Percentiles rank a stretch among this genome's conserved stretches.
Conservation (phyloP, 2,329 filamentous ascomycete species). For the Phaeophleospora eucalypticola region DNA sequence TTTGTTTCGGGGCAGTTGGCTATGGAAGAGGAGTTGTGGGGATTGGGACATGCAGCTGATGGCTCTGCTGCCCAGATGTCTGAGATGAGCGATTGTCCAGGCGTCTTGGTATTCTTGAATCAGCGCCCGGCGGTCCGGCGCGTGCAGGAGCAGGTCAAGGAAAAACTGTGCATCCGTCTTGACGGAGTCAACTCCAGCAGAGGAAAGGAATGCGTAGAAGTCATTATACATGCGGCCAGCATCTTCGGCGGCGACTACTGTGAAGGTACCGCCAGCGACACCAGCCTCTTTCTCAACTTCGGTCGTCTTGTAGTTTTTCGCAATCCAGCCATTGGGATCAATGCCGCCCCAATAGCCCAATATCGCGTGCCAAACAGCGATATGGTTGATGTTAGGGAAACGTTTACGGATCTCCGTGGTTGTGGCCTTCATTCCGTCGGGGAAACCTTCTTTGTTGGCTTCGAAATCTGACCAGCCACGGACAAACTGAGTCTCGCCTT, state of each 20-base stretch:
- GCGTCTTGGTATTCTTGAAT: conserved; percentile 76
- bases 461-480: conserved; percentile 76
- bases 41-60: conserved; percentile 95
- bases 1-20: conserved; percentile 71
- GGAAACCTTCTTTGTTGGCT: conserved; percentile 74
- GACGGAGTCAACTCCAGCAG: conserved; percentile 74
- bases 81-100: conserved; percentile 74
- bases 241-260: conserved; percentile 70
- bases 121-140: conserved; percentile 66
- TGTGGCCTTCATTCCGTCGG: conserved; percentile 69
- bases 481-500: conserved; percentile 50
- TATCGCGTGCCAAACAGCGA: conserved; percentile 93
- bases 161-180: conserved; percentile 94
- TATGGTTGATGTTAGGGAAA: conserved; percentile 70
- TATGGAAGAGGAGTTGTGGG: conserved; percentile 80
- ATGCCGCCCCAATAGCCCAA: conserved; percentile 89
- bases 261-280: conserved; percentile 62
- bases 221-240: conserved; percentile 77
- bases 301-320: conserved; percentile 71
- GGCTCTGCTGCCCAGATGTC: conserved; percentile 70
- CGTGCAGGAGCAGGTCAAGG: conserved; percentile 68
- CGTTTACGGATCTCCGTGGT: conserved; percentile 62
- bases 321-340: conserved; percentile 67
- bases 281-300: conserved; percentile 53
- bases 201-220: conserved; percentile 78